Conservation (phyloP, 306 rosid species). For the Castanea mollissima region DNA sequence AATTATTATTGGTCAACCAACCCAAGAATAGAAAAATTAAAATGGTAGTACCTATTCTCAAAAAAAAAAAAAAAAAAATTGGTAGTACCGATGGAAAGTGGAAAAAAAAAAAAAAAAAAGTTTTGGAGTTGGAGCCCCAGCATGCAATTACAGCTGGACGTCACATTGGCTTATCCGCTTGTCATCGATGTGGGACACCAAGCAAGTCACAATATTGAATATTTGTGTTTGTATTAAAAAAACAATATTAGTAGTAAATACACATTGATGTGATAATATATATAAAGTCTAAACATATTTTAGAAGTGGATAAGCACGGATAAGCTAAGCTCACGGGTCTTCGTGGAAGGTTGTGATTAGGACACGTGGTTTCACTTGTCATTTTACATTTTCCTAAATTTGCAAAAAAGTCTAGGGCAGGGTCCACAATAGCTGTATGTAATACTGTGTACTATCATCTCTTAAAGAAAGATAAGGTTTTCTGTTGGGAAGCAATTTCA, state of each 20-base stretch:
- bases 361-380: background rate
- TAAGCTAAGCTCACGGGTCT: background rate
- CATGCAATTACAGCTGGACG: conserved; percentile 24
- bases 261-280: too few relatives aligned
- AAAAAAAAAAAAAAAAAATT: too few relatives aligned
- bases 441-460: too few relatives aligned
- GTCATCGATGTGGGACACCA: conserved; percentile 1
- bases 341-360: background rate
- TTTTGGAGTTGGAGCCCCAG: conserved; percentile 16
- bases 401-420: background rate
- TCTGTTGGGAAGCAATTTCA: too few relatives aligned
- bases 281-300: background rate
- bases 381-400: background rate
- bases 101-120: background rate
- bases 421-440: too few relatives aligned
- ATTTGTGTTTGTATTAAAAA: too few relatives aligned
- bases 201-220: too few relatives aligned
- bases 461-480: too few relatives aligned
- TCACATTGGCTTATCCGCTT: conserved; percentile 24
- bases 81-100: background rate
- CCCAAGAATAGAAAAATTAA: too few relatives aligned
- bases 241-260: too few relatives aligned
- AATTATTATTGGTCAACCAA: too few relatives aligned
- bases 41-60: too few relatives aligned
- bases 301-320: background rate